These are phyloP conservation scores for Fusarium keratoplasticum DNA, from an alignment of 2,329 filamentous ascomycete species.

Conservation along the genomic window DNA sequence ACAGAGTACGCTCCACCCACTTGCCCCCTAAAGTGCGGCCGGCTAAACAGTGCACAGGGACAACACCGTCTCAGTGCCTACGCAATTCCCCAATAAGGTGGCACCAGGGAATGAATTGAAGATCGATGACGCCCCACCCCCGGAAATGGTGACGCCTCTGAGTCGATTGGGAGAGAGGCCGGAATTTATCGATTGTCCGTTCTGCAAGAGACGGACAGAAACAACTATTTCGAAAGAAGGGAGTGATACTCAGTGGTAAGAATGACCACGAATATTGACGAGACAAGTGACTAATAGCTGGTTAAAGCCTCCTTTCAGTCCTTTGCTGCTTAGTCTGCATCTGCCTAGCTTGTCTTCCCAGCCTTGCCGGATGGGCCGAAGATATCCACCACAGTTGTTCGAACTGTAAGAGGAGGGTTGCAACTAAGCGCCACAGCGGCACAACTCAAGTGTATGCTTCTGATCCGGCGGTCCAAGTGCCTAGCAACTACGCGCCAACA, in stretches of 20 bases:
- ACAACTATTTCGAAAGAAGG: not conserved
- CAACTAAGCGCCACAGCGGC: not conserved
- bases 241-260: not conserved
- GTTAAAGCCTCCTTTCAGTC: not conserved
- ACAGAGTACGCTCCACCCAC: not conserved
- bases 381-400: not conserved
- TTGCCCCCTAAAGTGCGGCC: not conserved
- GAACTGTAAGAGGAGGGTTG: constrained; percentile 1
- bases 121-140: not conserved
- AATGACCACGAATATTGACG: not conserved
- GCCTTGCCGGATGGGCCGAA: not conserved
- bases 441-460: not conserved
- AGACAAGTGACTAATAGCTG: not conserved
- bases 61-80: not conserved
- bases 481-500: not conserved
- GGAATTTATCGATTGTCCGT: constrained; percentile 2
- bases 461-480: not conserved
- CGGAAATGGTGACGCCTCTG: not conserved
- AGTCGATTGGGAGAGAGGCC: not conserved
- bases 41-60: not conserved
- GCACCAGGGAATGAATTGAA: not conserved
- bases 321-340: constrained; percentile 5
- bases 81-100: not conserved
- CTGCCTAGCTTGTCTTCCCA: not conserved
- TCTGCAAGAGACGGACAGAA: not conserved